A percentile compares a stretch with the other conserved stretches of the same genome.
phyloP scores from a whole-genome alignment of 257 asterid genomes.

The Verbascum thapsus region DNA sequence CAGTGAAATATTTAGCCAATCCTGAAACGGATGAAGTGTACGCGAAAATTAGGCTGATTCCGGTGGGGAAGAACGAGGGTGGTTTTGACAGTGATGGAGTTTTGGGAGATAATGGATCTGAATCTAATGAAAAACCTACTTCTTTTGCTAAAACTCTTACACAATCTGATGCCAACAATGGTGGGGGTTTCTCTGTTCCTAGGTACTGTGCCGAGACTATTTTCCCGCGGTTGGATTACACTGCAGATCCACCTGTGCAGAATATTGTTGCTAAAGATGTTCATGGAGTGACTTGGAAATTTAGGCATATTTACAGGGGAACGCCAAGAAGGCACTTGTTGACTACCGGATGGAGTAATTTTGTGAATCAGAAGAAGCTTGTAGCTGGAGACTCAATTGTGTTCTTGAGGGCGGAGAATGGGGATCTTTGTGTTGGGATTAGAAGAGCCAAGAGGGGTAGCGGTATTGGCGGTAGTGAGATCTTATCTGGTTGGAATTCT shows the following conservation, averaged over 20 bases:
- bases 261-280: slow-evolving; percentile 66
- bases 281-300: slow-evolving; percentile 64
- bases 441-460: too few relatives aligned
- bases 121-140: slow-evolving; percentile 53
- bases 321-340: slow-evolving; percentile 74
- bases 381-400: slow-evolving; percentile 78
- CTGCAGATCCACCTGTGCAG: slow-evolving; percentile 78
- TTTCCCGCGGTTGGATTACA: slow-evolving; percentile 65
- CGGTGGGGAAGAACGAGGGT: slow-evolving; percentile 39
- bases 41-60: slow-evolving; percentile 57
- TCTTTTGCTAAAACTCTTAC: slow-evolving; percentile 71
- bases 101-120: slow-evolving; percentile 43
- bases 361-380: slow-evolving; percentile 72
- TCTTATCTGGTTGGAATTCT: slow-evolving; percentile 26
- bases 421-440: slow-evolving; percentile 65
- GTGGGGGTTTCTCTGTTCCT: slow-evolving; percentile 83
- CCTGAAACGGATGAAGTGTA: slow-evolving; percentile 68
- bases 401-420: slow-evolving; percentile 63
- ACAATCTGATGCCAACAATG: too few relatives aligned
- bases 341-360: slow-evolving; percentile 79
- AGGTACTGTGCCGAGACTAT: slow-evolving; percentile 78
- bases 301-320: slow-evolving; percentile 73
- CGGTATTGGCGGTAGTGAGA: slow-evolving; percentile 56
- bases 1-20: slow-evolving; percentile 65
- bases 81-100: slow-evolving; percentile 48